phyloP scores from a whole-genome alignment of 768 basidiomycete species.

The Kwoniella dendrophila region DNA sequence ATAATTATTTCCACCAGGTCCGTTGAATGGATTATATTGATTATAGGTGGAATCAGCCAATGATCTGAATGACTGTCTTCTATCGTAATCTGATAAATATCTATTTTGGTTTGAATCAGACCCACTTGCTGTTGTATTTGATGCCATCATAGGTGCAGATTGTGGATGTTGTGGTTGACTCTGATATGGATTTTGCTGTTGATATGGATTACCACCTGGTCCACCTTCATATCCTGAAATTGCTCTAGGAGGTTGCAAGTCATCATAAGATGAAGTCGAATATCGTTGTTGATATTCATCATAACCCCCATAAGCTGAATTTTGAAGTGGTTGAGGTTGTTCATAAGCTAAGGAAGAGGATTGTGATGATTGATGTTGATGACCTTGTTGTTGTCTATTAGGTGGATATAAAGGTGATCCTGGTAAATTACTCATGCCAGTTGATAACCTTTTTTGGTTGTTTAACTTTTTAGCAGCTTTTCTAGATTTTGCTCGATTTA shows the following conservation, averaged over 20 bases:
- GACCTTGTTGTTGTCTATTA: constrained; percentile 5
- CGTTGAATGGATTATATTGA: constrained; percentile 38
- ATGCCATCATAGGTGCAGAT: constrained; percentile 13
- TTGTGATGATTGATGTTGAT: constrained; percentile 3
- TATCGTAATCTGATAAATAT: constrained; percentile 2
- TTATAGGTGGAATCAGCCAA: constrained; percentile 41
- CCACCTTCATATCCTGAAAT: neutral
- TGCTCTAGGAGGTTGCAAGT: neutral
- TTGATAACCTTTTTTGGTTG: neutral
- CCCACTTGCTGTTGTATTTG: constrained; percentile 7
- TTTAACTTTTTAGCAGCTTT: constrained; percentile 21
- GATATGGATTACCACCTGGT: neutral
- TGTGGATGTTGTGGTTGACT: neutral
- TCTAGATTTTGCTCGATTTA: constrained; percentile 62
- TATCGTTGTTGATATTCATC: neutral
- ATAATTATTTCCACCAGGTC: neutral
- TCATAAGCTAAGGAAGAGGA: too few relatives aligned
- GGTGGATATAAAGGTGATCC: constrained; percentile 14
- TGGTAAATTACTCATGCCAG: neutral
- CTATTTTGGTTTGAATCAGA: too few relatives aligned
- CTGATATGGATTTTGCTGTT: constrained; percentile 1
- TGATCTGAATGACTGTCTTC: constrained; percentile 31
- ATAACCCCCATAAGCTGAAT: neutral
- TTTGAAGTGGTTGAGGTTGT: neutral
- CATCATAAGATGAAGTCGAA: constrained; percentile 8